phyloP scores from a whole-genome alignment of 305 asterid species.

The Andrographis paniculata region DNA sequence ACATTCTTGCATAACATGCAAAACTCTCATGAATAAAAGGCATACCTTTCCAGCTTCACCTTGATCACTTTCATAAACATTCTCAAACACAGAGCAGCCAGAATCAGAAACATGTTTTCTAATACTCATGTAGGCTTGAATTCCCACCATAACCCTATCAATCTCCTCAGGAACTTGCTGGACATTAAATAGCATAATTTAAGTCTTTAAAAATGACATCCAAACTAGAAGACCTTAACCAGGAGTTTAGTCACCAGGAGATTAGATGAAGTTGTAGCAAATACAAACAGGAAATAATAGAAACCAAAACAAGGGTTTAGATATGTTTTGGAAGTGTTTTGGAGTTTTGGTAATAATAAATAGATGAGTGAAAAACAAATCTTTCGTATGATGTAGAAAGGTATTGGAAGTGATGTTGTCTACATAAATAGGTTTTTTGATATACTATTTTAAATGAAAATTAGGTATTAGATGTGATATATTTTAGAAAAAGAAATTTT shows the following conservation, averaged over 20 bases:
- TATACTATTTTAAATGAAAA: no score
- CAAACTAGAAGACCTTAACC: slow-evolving; percentile 14
- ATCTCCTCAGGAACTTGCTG: slow-evolving; percentile 99
- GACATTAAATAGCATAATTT: slow-evolving; percentile 17
- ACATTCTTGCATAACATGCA: no score
- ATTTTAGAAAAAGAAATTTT: no score
- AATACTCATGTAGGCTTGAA: slow-evolving; percentile 94
- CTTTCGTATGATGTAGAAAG: no score
- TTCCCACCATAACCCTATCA: slow-evolving; percentile 91
- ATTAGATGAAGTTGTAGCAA: slow-evolving; percentile 6
- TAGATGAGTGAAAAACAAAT: no score
- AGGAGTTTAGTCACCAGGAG: slow-evolving; percentile 1
- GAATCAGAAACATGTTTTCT: slow-evolving; percentile 75
- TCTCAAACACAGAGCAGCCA: slow-evolving; percentile 69
- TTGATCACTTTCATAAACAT: slow-evolving; percentile 44
- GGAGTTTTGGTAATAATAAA: no score
- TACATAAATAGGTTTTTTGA: no score
- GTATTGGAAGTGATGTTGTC: no score
- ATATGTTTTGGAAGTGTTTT: no score
- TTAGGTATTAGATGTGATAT: no score
- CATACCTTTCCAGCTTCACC: slow-evolving; percentile 57
- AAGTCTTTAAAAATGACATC: background rate
- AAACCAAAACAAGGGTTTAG: no score
- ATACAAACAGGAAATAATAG: slow-evolving; percentile 1
- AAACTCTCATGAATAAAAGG: no score